Evolutionary conservation across 306 rosid species (phyloP).

Genomic region (Psophocarpus tetragonolobus): DNA sequence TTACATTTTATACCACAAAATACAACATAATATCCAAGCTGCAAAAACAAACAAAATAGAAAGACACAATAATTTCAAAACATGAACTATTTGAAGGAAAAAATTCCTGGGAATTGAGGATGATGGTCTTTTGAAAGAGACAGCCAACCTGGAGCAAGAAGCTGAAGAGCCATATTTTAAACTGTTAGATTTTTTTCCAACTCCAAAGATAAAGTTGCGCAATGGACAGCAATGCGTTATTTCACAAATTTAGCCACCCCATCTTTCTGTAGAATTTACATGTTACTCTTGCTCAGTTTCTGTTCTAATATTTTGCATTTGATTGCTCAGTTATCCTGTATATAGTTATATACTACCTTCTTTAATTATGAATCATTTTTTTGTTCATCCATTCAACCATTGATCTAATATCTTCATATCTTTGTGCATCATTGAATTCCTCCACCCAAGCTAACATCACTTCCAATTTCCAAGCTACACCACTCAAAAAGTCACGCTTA

Average conservation of each 20-base stretch:
- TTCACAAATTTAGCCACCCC: background rate
- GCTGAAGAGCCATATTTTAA: background rate
- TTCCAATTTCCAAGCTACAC: background rate
- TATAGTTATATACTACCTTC: background rate
- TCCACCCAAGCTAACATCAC: background rate
- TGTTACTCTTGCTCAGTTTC: background rate
- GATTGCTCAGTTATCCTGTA: background rate
- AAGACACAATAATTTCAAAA: background rate
- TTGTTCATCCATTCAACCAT: background rate
- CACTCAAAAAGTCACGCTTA: background rate
- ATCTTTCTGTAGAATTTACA: background rate
- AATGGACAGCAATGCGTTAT: background rate
- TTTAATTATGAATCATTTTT: background rate
- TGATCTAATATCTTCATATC: background rate
- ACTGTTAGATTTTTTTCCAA: background rate
- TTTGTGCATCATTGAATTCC: background rate
- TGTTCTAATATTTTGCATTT: background rate
- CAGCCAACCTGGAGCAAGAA: background rate
- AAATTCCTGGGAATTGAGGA: background rate
- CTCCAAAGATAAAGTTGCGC: background rate
- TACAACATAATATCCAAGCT: background rate
- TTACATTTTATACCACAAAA: conserved; percentile 12
- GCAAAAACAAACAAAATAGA: conserved; percentile 24
- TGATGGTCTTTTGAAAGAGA: background rate
- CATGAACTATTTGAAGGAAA: background rate